Conservation (phyloP, 495 filamentous ascomycete genomes). For the Xylaria cubensis region DNA sequence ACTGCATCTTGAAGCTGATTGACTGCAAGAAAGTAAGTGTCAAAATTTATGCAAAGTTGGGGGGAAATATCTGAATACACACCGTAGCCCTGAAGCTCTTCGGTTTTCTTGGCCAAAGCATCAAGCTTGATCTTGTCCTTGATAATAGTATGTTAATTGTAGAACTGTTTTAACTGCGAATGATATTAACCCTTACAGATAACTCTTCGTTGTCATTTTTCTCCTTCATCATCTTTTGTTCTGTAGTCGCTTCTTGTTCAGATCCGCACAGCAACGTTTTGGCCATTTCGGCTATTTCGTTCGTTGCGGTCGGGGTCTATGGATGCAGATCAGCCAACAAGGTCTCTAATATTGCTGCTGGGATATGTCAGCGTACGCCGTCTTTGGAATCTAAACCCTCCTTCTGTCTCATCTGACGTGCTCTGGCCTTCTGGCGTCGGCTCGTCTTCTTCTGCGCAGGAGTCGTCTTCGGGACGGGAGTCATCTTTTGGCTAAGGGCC, state of each 20-base stretch:
- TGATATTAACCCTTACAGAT: neutral
- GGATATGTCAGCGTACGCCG: neutral
- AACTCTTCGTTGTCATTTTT: neutral
- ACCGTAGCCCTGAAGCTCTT: conserved; percentile 22
- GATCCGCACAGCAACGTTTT: too few relatives aligned
- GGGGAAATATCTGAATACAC: neutral
- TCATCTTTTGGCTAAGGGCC: neutral
- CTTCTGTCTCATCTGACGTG: neutral
- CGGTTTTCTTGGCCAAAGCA: neutral
- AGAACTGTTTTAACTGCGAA: neutral
- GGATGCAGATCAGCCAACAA: neutral
- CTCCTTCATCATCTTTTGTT: neutral
- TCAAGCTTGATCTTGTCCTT: conserved; percentile 5
- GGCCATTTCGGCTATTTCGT: neutral
- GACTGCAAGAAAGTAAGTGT: neutral
- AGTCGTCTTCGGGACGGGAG: neutral
- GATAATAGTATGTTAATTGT: neutral
- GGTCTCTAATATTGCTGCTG: neutral
- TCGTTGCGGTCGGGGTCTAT: neutral
- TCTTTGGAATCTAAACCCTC: neutral
- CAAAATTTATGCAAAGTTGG: neutral
- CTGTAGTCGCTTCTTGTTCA: neutral
- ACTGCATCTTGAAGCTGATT: conserved; percentile 24
- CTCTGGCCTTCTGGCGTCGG: neutral
- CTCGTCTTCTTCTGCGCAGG: neutral